Conservation (phyloP, 2,329 filamentous ascomycete species). For the Madurella mycetomatis region DNA sequence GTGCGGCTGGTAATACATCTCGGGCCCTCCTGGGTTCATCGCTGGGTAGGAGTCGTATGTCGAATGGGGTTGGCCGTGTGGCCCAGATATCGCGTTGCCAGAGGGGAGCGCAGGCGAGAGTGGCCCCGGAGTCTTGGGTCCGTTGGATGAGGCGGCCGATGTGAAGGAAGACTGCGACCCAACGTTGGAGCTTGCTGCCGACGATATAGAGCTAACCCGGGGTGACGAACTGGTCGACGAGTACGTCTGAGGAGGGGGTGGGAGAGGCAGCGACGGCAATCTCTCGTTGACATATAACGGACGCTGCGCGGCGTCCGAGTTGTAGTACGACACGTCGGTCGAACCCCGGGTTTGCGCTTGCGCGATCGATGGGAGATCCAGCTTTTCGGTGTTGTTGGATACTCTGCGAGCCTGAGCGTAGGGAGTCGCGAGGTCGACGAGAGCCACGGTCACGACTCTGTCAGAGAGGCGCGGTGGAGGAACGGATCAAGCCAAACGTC, state of each 20-base stretch:
- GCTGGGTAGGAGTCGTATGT: conserved; percentile 44
- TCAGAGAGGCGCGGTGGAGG: not conserved
- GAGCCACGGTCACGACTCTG: conserved; percentile 2
- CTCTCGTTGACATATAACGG: conserved; percentile 68
- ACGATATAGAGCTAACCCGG: conserved; percentile 70
- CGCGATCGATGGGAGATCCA: conserved; percentile 87
- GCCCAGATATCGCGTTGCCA: conserved; percentile 40
- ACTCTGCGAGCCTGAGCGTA: conserved; percentile 24
- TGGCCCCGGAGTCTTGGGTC: conserved; percentile 58
- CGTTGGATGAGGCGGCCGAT: conserved; percentile 53
- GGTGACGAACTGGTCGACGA: conserved; percentile 70
- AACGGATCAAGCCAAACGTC: not conserved
- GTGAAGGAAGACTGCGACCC: conserved; percentile 53
- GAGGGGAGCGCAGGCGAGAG: conserved; percentile 66
- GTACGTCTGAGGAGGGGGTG: conserved; percentile 64
- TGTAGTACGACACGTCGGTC: conserved; percentile 67
- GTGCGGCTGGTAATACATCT: conserved; percentile 80
- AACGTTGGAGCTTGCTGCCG: conserved; percentile 46
- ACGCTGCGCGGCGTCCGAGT: conserved; percentile 60
- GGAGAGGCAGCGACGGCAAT: conserved; percentile 66
- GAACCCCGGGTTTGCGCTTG: conserved; percentile 76
- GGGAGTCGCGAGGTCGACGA: not conserved
- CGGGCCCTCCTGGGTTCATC: conserved; percentile 80
- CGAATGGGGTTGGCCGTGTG: conserved; percentile 36
- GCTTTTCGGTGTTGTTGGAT: conserved; percentile 68